Evolutionary conservation across 2,329 filamentous ascomycete species (phyloP), one percentile per base, ranked within the genome.

Genomic region (Sclerotinia sclerotiorum): DNA sequence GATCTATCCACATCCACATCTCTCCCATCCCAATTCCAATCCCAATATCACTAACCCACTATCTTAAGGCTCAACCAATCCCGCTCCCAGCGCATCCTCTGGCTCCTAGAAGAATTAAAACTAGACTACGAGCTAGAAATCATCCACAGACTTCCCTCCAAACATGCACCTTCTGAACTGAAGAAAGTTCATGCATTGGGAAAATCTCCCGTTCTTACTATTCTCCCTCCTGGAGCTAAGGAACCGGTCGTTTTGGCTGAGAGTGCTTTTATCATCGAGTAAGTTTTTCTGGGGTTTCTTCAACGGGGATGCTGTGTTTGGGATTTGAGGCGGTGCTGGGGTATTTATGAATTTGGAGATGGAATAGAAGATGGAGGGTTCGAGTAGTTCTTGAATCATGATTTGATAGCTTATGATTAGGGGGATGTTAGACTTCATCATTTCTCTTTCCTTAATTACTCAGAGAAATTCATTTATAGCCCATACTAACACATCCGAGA

Each of bases 101-200:
- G 88, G 88, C 84, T 91, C 7, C 82, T 92, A 49, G 87, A 90
- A 77, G 88, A 90, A 76, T 83, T 90, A 70, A 84, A 90, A 55
- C 79, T 97, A 46, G 84, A 89, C 39, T 97, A 97, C 80, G 87
- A 94, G 70, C 81, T 97, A 69, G 87, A 94, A 76, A 84, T 90
- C 66, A 95, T 90, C 84, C 92, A 92, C 78, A 89, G 94, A 65
- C 77, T 83, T 71, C 81, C 79, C 67, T 76, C 81, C 68, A 85
- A 89, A 67, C 84, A 82, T 74, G 94, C 94, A 1, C 92, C 92
- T 4, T 82, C 87, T 0, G 90, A 91, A 75, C 84, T 97, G 57
- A 89, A 90, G 76, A 84, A 92, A 71, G 80, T 97, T 49, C 93
- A 97, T 76, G 90, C 92, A 0, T 84, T 97, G 5, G 94, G 94